Conservation (phyloP, 2,329 filamentous ascomycete genomes). For the Periglandula ipomoeae region DNA sequence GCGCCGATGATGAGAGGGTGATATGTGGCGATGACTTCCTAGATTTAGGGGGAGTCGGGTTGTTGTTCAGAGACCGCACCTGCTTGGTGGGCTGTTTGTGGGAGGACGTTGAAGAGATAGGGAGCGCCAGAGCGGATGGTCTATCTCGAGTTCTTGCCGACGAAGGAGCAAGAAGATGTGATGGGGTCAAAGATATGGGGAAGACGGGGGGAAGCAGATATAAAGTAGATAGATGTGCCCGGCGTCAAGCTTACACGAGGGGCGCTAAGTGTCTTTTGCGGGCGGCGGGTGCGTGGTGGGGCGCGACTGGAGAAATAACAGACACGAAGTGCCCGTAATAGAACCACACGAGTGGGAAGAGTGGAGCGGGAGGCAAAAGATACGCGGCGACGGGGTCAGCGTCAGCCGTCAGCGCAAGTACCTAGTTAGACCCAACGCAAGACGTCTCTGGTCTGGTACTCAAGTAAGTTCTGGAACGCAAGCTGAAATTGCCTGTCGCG, state of each 20-base stretch:
- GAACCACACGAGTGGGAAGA: too few relatives aligned
- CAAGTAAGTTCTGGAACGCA: not conserved
- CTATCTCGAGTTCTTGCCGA: not conserved
- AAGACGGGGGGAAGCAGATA: not conserved
- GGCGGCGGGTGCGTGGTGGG: too few relatives aligned
- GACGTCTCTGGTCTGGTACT: too few relatives aligned
- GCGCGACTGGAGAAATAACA: too few relatives aligned
- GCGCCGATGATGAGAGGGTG: not conserved
- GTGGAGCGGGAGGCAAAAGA: too few relatives aligned
- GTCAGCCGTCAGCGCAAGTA: too few relatives aligned
- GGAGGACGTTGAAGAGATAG: not conserved
- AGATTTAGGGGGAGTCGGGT: not conserved
- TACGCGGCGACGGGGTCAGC: too few relatives aligned
- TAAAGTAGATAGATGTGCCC: not conserved
- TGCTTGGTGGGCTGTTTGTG: not conserved
- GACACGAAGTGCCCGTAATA: too few relatives aligned
- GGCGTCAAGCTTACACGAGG: not conserved
- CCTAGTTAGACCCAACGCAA: too few relatives aligned
- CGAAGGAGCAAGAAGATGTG: not conserved
- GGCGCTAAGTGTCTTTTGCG: not conserved
- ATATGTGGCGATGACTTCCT: not conserved
- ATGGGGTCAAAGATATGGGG: not conserved
- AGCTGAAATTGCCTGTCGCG: too few relatives aligned
- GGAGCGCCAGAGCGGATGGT: slow-evolving; percentile 1
- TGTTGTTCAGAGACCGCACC: not conserved